phyloP scores from a whole-genome alignment of 805 yeast species.

The Lachancea fermentati region DNA sequence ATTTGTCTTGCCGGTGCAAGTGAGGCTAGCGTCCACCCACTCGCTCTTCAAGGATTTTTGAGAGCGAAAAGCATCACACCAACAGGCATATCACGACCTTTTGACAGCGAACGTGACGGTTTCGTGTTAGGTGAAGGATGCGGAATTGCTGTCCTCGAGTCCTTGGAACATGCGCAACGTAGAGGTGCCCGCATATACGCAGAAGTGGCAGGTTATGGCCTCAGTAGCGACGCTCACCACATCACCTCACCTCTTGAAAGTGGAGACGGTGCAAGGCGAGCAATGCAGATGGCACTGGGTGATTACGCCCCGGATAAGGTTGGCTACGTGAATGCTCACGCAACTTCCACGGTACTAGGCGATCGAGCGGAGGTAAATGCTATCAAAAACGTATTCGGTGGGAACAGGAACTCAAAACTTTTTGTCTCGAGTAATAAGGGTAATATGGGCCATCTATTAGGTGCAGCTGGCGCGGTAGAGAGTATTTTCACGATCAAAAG shows the following conservation, averaged over 20 bases:
- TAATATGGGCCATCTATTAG: slow-evolving; percentile 86
- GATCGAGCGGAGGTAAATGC: slow-evolving; percentile 85
- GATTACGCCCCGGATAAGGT: slow-evolving; percentile 43
- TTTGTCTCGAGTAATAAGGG: slow-evolving; percentile 83
- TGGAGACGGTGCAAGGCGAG: slow-evolving; percentile 78
- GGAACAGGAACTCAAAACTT: slow-evolving; percentile 18
- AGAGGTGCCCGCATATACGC: slow-evolving; percentile 64
- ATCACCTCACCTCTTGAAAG: slow-evolving; percentile 83
- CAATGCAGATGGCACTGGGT: slow-evolving; percentile 75
- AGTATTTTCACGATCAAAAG: slow-evolving; percentile 74
- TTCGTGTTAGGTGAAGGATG: slow-evolving; percentile 94
- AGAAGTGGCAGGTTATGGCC: slow-evolving; percentile 82
- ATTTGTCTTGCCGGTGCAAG: slow-evolving; percentile 94
- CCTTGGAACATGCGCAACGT: slow-evolving; percentile 68
- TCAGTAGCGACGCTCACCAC: slow-evolving; percentile 87
- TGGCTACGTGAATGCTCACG: slow-evolving; percentile 91
- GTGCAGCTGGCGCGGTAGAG: slow-evolving; percentile 96
- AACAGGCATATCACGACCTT: slow-evolving; percentile 73
- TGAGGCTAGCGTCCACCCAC: slow-evolving; percentile 80
- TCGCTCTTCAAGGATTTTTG: slow-evolving; percentile 86
- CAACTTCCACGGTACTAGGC: slow-evolving; percentile 87
- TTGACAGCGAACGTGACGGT: slow-evolving; percentile 72
- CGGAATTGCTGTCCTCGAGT: slow-evolving; percentile 75
- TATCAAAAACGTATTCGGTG: slow-evolving; percentile 45
- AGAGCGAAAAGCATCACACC: slow-evolving; percentile 78